A percentile compares a stretch with the other conserved stretches of the same genome.
Conservation (phyloP, 164 flowering plant genomes). For the Piper longum region DNA sequence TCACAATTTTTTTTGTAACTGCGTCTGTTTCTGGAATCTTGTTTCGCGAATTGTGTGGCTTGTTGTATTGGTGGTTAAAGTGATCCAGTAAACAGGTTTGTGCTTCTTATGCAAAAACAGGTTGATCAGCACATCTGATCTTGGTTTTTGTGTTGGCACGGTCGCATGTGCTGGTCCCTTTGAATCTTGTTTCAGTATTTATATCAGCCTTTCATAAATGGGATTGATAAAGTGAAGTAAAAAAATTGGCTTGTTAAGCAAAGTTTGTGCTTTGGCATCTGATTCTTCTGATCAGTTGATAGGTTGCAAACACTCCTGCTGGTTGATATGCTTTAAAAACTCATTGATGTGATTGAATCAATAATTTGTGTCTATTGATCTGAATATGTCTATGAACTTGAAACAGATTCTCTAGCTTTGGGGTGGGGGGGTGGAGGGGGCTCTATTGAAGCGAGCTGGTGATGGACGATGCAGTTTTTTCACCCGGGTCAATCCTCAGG, state of each 20-base stretch:
- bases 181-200: neutral
- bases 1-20: neutral
- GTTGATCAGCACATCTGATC: neutral
- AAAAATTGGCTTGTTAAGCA: neutral
- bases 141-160: neutral
- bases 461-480: constrained; percentile 46
- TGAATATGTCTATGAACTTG: neutral
- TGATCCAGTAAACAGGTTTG: neutral
- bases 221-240: neutral
- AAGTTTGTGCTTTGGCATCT: neutral
- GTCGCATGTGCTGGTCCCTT: constrained; percentile 1
- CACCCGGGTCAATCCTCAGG: constrained; percentile 23
- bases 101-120: neutral
- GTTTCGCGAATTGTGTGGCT: neutral
- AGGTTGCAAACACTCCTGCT: neutral
- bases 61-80: neutral
- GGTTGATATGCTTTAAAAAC: neutral
- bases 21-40: neutral
- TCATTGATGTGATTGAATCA: neutral
- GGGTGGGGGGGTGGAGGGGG: neutral
- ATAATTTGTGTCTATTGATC: neutral
- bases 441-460: constrained; percentile 10
- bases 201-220: neutral
- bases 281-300: neutral
- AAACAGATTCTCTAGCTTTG: neutral